These are phyloP conservation scores for Citrus glauca DNA, from an alignment of 345 rosid species.

Conservation along the genomic window DNA sequence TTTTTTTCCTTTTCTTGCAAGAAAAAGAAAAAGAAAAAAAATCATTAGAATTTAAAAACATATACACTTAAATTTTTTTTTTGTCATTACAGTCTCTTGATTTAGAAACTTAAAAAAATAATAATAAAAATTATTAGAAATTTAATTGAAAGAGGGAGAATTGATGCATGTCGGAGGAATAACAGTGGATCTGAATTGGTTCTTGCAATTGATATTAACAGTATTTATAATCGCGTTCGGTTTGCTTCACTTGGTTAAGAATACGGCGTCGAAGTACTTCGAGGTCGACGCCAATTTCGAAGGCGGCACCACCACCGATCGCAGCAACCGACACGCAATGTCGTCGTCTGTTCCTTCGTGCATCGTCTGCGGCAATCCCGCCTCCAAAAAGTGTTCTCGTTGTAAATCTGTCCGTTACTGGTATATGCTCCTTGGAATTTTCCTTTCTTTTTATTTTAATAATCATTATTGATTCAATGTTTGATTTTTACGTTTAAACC, in stretches of 20 bases:
- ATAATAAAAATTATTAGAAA: too few relatives aligned
- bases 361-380: slow-evolving; percentile 31
- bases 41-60: neutral
- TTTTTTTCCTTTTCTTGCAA: neutral
- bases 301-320: slow-evolving; percentile 14
- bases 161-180: slow-evolving; percentile 78
- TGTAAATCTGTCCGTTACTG: slow-evolving; percentile 62
- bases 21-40: neutral
- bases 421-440: slow-evolving; percentile 11
- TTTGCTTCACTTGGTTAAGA: slow-evolving; percentile 55
- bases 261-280: slow-evolving; percentile 85
- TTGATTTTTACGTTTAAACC: neutral
- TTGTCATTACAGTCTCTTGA: neutral
- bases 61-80: neutral
- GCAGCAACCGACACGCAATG: neutral
- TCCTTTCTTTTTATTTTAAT: neutral
- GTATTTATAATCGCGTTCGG: slow-evolving; percentile 49
- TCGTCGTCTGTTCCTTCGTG: slow-evolving; percentile 19
- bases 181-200: slow-evolving; percentile 74
- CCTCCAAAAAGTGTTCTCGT: slow-evolving; percentile 43
- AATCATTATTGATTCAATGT: neutral
- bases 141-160: neutral
- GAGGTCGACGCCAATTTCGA: slow-evolving; percentile 80
- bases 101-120: neutral
- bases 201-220: slow-evolving; percentile 57